Conservation (phyloP, 225 moss, liverwort and hornwort genomes). For the Marchantia polymorpha region DNA sequence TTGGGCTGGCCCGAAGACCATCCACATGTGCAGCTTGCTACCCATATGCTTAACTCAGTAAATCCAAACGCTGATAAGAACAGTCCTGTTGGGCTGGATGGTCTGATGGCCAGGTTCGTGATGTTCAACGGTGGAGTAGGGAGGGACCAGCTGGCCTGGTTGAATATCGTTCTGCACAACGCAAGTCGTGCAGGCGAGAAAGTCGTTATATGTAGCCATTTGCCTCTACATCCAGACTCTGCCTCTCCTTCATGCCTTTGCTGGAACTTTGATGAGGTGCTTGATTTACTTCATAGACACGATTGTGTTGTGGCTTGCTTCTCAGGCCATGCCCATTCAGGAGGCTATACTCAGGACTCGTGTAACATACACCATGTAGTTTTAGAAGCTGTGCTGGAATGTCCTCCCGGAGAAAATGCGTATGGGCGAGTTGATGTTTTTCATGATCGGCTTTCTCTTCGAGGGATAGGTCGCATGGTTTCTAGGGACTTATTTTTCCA, state of each 20-base stretch:
- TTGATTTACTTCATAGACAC: constrained; percentile 61
- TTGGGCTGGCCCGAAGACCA: constrained; percentile 75
- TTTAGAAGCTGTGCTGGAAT: constrained; percentile 82
- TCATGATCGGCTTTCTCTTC: constrained; percentile 60
- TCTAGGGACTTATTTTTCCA: constrained; percentile 58
- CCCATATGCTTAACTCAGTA: constrained; percentile 44
- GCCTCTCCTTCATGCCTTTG: constrained; percentile 51
- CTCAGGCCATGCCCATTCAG: constrained; percentile 75
- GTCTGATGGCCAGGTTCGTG: constrained; percentile 69
- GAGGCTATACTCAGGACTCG: constrained; percentile 69
- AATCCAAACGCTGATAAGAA: constrained; percentile 86
- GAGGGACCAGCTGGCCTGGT: constrained; percentile 65
- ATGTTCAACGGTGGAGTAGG: constrained; percentile 82
- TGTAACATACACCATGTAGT: constrained; percentile 78
- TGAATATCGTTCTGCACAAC: constrained; percentile 48
- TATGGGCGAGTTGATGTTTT: constrained; percentile 72
- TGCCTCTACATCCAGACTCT: constrained; percentile 67
- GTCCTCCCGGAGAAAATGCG: constrained; percentile 74
- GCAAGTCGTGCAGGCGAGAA: constrained; percentile 51
- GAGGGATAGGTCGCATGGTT: constrained; percentile 65
- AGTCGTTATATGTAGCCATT: constrained; percentile 78
- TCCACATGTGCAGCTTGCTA: constrained; percentile 59
- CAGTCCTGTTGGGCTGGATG: constrained; percentile 64
- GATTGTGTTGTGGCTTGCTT: constrained; percentile 81
- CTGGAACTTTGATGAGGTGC: constrained; percentile 83